Base-by-base conservation (phyloP, 2,329 filamentous ascomycete genomes). In the Trichoderma sp. region DNA sequence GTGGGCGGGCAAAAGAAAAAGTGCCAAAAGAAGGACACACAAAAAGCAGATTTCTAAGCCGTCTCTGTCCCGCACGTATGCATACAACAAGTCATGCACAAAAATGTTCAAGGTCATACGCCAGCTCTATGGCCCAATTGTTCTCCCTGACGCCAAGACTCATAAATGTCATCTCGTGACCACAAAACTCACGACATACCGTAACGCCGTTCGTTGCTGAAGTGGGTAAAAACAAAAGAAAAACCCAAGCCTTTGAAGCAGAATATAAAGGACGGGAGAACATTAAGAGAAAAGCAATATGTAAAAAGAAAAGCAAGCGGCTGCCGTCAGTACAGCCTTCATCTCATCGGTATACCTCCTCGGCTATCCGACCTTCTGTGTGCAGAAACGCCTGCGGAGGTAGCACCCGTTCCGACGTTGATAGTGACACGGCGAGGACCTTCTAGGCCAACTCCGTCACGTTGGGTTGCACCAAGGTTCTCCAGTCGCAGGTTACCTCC, bases 401-500 rank as follows among this genome's bases (percentile, higher is more conserved):
- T 68, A 60, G 67, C 32, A 25, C 70, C 71, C 25, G 74, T 70
- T 25, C 76, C 76, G 56, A 77, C 72, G 71, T 75, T 75, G 59
- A 81, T 80, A 70, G 80, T 81, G 50, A 80, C 78, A 67, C 79
- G 78, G 37, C 79, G 75, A 12, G 74, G 71, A 39, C 73, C 73
- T 27, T 74, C 74, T 13, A 72, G 68, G 17, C 72, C 65, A 2
- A 27, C 73, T 17, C 42, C 71, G 19, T 73, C 70, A 13, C 68
- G 73, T 1, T 75, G 74, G 32, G 74, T 76, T 57, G 73, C 71
- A 17, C 71, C 71, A 12, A 68, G 53, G 1, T 67, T 72, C 42
- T 79, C 78, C 4, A 74, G 37, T 13, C 77, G 75, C 68, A 82
- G 71, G 69, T 78, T 81, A 15, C 80, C 80, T 39, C 82, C 80